phyloP scores from a whole-genome alignment of 768 basidiomycete genomes.

The Rhizopogon sp. region DNA sequence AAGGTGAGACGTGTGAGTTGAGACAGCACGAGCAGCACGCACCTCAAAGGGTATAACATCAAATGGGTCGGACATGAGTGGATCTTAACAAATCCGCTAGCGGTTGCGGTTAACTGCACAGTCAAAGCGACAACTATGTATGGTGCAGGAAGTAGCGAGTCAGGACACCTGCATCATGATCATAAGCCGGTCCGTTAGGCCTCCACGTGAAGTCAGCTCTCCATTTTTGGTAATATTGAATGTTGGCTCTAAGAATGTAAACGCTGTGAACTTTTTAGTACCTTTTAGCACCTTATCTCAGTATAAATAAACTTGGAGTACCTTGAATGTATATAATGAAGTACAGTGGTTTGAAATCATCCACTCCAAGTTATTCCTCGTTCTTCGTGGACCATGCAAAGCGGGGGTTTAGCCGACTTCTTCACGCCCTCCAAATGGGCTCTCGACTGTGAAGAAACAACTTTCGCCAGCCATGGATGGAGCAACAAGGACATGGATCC shows the following conservation, averaged over 20 bases:
- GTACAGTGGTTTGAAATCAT: not conserved
- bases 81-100: not conserved
- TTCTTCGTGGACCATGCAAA: not conserved
- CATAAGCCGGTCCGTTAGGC: not conserved
- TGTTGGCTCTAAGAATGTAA: not conserved
- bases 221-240: not conserved
- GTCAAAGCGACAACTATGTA: not conserved
- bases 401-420: conserved; percentile 13
- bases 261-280: not conserved
- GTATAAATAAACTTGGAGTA: not conserved
- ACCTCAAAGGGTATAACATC: conserved; percentile 88
- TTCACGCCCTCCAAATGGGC: conserved; percentile 39
- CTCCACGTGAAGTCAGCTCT: not conserved
- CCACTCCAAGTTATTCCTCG: no score
- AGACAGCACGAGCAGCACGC: conserved; percentile 14
- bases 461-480: conserved; percentile 53
- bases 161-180: not conserved
- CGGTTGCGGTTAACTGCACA: not conserved
- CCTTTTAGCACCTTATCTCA: not conserved
- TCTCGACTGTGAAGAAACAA: conserved; percentile 46
- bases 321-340: not conserved
- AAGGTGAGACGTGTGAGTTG: not conserved
- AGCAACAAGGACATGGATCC: conserved; percentile 77
- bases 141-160: not conserved
- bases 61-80: conserved; percentile 60